phyloP scores from a whole-genome alignment of 805 yeast genomes.

The Wickerhamiella sorbophila region DNA sequence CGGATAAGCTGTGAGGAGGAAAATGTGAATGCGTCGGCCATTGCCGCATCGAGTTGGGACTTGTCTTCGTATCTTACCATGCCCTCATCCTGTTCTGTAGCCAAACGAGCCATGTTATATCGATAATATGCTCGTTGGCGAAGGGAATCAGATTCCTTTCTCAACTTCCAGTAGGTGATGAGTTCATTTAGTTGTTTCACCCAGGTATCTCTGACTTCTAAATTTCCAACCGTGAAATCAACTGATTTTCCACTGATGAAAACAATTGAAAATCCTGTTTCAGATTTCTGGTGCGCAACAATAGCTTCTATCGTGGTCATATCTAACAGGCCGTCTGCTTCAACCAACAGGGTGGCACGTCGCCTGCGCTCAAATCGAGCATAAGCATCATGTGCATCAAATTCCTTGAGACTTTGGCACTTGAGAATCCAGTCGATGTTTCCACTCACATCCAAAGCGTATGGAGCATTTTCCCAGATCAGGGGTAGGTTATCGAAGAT shows the following conservation, averaged over 20 bases:
- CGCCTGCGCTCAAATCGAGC: conserved; percentile 60
- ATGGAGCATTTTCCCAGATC: conserved; percentile 40
- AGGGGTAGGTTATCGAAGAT: conserved; percentile 23
- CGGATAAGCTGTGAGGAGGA: conserved; percentile 45
- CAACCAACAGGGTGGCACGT: conserved; percentile 37
- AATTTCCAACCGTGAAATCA: conserved; percentile 4
- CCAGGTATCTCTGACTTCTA: conserved; percentile 46
- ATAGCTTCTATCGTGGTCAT: conserved; percentile 31
- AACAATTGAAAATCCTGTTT: conserved; percentile 18
- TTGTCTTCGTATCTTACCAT: conserved; percentile 36
- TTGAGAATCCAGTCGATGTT: conserved; percentile 48
- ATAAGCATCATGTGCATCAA: conserved; percentile 35
- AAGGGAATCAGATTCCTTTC: conserved; percentile 29
- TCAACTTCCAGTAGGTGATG: conserved; percentile 43
- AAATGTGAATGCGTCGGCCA: conserved; percentile 39
- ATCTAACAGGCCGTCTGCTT: conserved; percentile 50
- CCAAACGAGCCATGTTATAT: conserved; percentile 22
- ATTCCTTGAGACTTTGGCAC: conserved; percentile 28
- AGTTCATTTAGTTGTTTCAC: conserved; percentile 34
- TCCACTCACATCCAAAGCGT: conserved; percentile 32
- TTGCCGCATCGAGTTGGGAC: conserved; percentile 41
- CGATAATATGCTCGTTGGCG: conserved; percentile 5
- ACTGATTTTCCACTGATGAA: conserved; percentile 8
- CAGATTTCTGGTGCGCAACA: conserved; percentile 8
- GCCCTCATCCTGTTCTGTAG: conserved; percentile 43